Conservation (phyloP, 208 protist genomes). For the Leishmania tropica region DNA sequence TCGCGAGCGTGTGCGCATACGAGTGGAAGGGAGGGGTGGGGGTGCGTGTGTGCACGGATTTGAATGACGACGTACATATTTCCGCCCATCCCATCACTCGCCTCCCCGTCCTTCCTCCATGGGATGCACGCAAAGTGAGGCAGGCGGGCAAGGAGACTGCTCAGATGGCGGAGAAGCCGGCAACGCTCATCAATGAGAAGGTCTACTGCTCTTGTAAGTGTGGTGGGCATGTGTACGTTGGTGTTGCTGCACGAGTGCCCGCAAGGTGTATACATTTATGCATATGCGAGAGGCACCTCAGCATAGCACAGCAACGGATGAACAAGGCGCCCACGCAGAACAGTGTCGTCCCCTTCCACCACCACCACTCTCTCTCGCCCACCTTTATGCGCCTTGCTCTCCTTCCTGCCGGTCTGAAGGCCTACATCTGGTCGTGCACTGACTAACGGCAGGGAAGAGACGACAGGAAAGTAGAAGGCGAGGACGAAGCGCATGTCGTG, state of each 20-base stretch:
- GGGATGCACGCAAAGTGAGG: not conserved
- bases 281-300: not conserved
- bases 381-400: not conserved
- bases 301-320: not conserved
- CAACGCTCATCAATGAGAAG: not conserved
- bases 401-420: not conserved
- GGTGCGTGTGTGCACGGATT: not conserved
- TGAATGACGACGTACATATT: not conserved
- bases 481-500: not conserved
- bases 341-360: not conserved
- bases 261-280: conserved; percentile 12
- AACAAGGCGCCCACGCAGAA: not conserved
- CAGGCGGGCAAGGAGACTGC: not conserved
- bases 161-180: not conserved
- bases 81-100: not conserved
- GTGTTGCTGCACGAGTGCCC: not conserved
- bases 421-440: not conserved
- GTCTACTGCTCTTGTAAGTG: not conserved
- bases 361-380: too few relatives aligned
- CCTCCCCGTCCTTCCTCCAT: not conserved
- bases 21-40: not conserved
- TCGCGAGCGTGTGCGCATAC: not conserved
- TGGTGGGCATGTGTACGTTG: not conserved
- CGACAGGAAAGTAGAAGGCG: not conserved
- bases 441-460: not conserved